Evolutionary conservation across 306 rosid genomes (phyloP).

Genomic region (Glycine tomentella): DNA sequence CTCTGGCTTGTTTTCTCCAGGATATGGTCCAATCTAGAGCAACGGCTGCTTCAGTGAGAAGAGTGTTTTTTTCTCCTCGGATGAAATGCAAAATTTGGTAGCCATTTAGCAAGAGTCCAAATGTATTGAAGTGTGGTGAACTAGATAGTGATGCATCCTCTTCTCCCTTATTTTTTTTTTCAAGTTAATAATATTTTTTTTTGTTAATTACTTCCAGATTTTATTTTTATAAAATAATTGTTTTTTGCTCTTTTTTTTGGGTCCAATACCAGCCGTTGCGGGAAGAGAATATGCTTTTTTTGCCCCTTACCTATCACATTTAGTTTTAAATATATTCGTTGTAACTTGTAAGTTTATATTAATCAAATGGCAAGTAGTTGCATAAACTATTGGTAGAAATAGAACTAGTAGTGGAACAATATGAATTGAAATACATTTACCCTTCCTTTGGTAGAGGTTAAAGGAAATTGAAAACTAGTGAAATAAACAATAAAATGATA

Average conservation of each 20-base stretch:
- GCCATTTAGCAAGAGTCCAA: constrained; percentile 24
- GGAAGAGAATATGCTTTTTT: not conserved
- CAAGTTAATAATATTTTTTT: constrained; percentile 33
- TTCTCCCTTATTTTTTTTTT: constrained; percentile 4
- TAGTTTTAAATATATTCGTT: too few species aligned
- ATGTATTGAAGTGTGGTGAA: constrained; percentile 33
- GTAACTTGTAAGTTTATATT: too few species aligned
- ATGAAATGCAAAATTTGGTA: constrained; percentile 35
- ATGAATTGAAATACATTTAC: too few species aligned
- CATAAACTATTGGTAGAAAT: too few species aligned
- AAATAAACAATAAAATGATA: too few species aligned
- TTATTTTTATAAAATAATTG: not conserved
- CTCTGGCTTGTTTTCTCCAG: constrained; percentile 47
- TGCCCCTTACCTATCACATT: not conserved
- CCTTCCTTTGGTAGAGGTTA: too few species aligned
- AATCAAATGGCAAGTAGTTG: too few species aligned
- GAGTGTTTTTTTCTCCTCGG: not conserved
- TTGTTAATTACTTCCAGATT: constrained; percentile 16
- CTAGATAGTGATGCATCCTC: constrained; percentile 22
- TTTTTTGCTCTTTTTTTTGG: not conserved
- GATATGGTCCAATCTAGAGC: constrained; percentile 69
- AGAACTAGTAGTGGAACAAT: too few species aligned
- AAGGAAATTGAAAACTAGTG: too few species aligned
- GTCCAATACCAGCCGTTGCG: not conserved
- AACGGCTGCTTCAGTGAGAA: not conserved